Conservation (phyloP, 2,329 filamentous ascomycete genomes). For the Ramichloridium luteum region DNA sequence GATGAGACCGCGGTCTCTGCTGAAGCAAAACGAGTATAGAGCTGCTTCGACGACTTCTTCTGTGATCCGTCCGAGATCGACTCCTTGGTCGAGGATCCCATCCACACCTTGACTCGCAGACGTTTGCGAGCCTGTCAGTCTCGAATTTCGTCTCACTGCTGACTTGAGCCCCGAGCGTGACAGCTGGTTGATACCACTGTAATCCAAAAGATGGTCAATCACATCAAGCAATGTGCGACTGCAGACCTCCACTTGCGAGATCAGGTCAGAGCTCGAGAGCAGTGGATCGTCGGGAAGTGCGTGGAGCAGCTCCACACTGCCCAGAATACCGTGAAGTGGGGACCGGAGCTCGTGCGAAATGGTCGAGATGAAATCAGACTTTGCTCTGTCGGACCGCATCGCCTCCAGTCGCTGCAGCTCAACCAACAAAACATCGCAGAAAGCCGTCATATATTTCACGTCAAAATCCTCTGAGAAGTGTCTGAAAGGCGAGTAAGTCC, state of each 20-base stretch:
- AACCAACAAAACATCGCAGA: conserved; percentile 32
- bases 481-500: conserved; percentile 34
- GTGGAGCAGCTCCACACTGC: conserved; percentile 31
- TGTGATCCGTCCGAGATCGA: conserved; percentile 32
- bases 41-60: conserved; percentile 44
- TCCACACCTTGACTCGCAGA: conserved; percentile 15
- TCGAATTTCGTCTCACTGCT: conserved; percentile 19
- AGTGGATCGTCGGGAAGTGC: conserved; percentile 21
- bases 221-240: conserved; percentile 26
- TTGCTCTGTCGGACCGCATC: conserved; percentile 33
- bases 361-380: conserved; percentile 41
- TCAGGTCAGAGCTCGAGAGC: conserved; percentile 2
- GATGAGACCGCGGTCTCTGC: conserved; percentile 28
- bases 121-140: background rate
- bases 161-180: conserved; percentile 14
- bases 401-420: conserved; percentile 30
- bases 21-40: conserved; percentile 15
- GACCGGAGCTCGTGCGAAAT: conserved; percentile 42
- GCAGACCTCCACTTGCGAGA: conserved; percentile 19
- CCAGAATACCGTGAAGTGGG: conserved; percentile 36
- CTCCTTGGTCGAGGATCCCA: conserved; percentile 37
- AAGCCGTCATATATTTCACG: conserved; percentile 29
- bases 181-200: conserved; percentile 29
- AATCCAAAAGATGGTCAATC: conserved; percentile 27
- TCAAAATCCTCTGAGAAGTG: conserved; percentile 31